A percentile compares a stretch with the other conserved stretches of the same genome.
Conservation (phyloP, 2,329 filamentous ascomycete species). For the Ophiocordyceps camponoti-leonardi region DNA sequence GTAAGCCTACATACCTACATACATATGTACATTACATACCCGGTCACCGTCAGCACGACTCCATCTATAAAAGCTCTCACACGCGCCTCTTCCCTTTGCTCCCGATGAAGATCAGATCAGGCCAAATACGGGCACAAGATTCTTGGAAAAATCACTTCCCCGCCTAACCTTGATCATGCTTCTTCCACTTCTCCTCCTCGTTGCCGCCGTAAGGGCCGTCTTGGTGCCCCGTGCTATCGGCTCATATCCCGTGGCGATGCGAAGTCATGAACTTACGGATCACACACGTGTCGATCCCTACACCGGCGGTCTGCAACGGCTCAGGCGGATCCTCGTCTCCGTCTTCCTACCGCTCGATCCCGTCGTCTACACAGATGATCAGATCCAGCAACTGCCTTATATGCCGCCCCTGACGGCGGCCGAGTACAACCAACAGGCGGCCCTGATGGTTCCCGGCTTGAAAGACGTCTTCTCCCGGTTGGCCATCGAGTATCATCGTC, state of each 20-base stretch:
- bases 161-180: no score
- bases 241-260: constrained; percentile 2
- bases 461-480: neutral
- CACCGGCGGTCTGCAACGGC: constrained; percentile 3
- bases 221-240: constrained; percentile 1
- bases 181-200: neutral
- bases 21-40: no score
- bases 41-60: no score
- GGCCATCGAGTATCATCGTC: neutral
- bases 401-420: constrained; percentile 4
- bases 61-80: no score
- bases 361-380: neutral
- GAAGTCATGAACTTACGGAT: constrained; percentile 6
- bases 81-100: no score
- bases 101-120: no score
- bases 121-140: no score
- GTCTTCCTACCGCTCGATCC: constrained; percentile 1
- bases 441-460: neutral
- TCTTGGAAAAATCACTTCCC: no score
- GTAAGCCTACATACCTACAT: no score
- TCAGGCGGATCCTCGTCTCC: neutral
- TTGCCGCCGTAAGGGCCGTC: constrained; percentile 2
- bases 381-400: constrained; percentile 2
- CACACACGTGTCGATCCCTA: constrained; percentile 6
- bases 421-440: neutral